Percentiles rank a stretch among this genome's conserved stretches.
Conservation (phyloP, 1,139 yeast species). For the Scheffersomyces illinoinensis region DNA sequence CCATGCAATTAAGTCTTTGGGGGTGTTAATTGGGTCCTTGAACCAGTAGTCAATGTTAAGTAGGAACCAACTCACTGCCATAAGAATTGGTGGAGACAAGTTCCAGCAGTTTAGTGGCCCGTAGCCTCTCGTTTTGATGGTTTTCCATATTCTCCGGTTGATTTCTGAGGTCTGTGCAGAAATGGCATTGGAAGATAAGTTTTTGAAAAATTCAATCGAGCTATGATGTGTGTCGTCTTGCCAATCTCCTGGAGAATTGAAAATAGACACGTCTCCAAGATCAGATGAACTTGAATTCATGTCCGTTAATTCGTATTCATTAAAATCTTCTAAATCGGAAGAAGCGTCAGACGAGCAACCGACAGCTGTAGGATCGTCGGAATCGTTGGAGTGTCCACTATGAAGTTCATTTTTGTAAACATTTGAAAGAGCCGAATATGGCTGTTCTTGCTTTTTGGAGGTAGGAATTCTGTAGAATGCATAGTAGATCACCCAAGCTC, state of each 20-base stretch:
- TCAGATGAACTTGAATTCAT: not conserved
- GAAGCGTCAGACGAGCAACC: not conserved
- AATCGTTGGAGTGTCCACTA: not conserved
- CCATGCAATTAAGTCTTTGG: slow-evolving; percentile 59
- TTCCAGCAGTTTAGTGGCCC: slow-evolving; percentile 23
- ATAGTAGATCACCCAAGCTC: slow-evolving; percentile 13
- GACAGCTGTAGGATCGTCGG: not conserved
- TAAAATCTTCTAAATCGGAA: slow-evolving; percentile 1
- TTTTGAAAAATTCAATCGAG: slow-evolving; percentile 6
- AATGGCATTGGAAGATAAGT: slow-evolving; percentile 4
- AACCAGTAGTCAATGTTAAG: slow-evolving; percentile 42
- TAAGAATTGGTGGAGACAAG: slow-evolving; percentile 28
- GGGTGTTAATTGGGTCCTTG: slow-evolving; percentile 27
- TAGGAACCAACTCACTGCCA: slow-evolving; percentile 37
- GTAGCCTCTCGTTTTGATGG: slow-evolving; percentile 8
- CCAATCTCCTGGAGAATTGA: slow-evolving; percentile 12
- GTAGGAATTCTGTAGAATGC: slow-evolving; percentile 10
- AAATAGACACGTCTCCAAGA: not conserved
- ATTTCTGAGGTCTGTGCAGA: slow-evolving; percentile 6
- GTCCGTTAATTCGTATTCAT: not conserved
- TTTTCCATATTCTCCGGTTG: slow-evolving; percentile 6
- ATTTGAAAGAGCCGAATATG: not conserved
- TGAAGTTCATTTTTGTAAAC: not conserved
- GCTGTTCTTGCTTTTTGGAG: not conserved
- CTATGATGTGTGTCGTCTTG: slow-evolving; percentile 10